Base-by-base conservation (phyloP, 768 basidiomycete species). In the Hygrocybe coccinea region DNA sequence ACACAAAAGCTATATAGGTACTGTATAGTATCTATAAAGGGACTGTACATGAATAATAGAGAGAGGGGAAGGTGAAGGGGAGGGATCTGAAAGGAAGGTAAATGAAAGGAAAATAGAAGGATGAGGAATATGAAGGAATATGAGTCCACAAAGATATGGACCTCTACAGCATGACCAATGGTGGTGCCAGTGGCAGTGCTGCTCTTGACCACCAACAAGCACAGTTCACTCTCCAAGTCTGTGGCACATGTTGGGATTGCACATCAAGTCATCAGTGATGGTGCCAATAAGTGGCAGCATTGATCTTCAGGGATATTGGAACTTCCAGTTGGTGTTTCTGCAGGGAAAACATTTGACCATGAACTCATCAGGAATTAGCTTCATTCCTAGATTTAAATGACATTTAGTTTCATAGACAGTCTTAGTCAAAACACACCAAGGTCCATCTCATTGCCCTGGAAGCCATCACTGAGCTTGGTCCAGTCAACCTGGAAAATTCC, bases 111-210 rank as follows among this genome's bases (percentile, higher is more conserved):
- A n/a, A n/a, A n/a, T n/a, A n/a, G n/a, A n/a, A n/a, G n/a, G n/a
- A n/a, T n/a, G n/a, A n/a, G n/a, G n/a, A n/a, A n/a, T n/a, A n/a
- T n/a, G n/a, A n/a, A n/a, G n/a, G n/a, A n/a, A n/a, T n/a, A n/a
- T n/a, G n/a, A n/a, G n/a, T n/a, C n/a, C n/a, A n/a, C n/a, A n/a
- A n/a, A n/a, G n/a, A n/a, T n/a, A n/a, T n/a, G n/a, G n/a, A n/a
- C n/a, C n/a, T n/a, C n/a, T n/a, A n/a, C n/a, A n/a, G n/a, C 67
- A 56, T 67, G 67, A 59, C 73, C 74, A n/a, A 76, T 58, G 58
- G 73, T 76, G 64, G 60, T 61, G 55, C 57, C 63, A 43, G 75
- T 72, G 52, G 68, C 59, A 56, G 56, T 64, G 34, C 73, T 73
- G 45, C 58, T 60, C 65, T 75, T 76, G 51, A 71, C 52, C 39